Base-by-base conservation (phyloP, 257 asterid genomes). In the Misopates orontium region DNA sequence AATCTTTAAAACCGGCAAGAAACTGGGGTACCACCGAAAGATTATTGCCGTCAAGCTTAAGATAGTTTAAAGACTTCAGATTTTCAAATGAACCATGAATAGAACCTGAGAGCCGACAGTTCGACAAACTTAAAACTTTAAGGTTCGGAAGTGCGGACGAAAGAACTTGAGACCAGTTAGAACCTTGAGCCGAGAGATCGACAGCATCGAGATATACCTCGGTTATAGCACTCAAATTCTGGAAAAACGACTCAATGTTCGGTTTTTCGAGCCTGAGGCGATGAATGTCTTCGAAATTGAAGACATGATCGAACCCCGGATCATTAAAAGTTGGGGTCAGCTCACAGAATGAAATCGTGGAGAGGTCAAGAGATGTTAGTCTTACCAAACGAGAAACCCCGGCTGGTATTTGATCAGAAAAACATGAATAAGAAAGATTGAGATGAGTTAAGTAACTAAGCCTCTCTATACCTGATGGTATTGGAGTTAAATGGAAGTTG, bases 121-220 rank as follows among this genome's bases (percentile, higher is more conserved):
- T 22, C 0, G 63, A 59, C 77, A 72, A 41, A 40, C 77, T 72
- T 45, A 72, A 42, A 64, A 59, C 31, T 66, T 66, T 58, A 65
- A 72, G 77, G 59, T 52, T 72, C 14, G 72, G 39, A 59, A 66
- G 72, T 16, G 18, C 72, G 0, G 36, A 28, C 4, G 77, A 66
- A 32, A 72, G 44, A n/a, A 72, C 77, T 72, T 25, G 77, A 50
- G 77, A 66, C 77, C 77, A 72, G 68, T 17, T 66, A 1, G 72
- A 51, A 15, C 77, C 77, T 72, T 66, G 77, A 52, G 77, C 77
- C 18, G 77, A 72, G 59, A 72, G 77, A 55, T 72, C 77, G 56
- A 72, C 77, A 72, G 25, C 8, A 42, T 72, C 72, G 42, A 72
- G 72, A 52, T 4, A 5, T 4, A 72, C 20, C n/a, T 58, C 72